Percentiles rank a stretch among this genome's conserved stretches.
These are phyloP conservation scores for Lactarius sanguifluus DNA, from an alignment of 768 basidiomycete species.

Conservation along the genomic window DNA sequence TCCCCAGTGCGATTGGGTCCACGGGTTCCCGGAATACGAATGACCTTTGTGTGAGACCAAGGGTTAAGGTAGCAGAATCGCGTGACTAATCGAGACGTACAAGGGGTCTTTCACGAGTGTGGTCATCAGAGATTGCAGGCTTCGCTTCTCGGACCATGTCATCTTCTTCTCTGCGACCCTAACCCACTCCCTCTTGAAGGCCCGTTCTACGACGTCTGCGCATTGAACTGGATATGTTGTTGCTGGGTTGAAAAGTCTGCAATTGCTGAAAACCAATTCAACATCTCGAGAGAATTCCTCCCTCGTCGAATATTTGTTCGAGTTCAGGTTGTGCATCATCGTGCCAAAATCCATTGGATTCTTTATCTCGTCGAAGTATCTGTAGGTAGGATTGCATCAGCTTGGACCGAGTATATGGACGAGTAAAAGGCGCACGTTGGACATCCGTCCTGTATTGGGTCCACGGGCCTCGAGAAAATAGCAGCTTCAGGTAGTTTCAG, in stretches of 20 bases:
- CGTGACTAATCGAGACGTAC: constrained; percentile 42
- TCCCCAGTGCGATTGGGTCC: constrained; percentile 78
- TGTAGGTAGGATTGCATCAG: constrained; percentile 37
- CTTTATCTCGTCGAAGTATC: constrained; percentile 89
- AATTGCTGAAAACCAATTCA: constrained; percentile 84
- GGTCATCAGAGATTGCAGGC: constrained; percentile 67
- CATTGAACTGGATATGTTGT: constrained; percentile 70
- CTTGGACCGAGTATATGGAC: background rate
- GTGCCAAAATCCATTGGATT: constrained; percentile 95
- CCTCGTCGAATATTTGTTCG: constrained; percentile 73
- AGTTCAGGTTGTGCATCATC: constrained; percentile 63
- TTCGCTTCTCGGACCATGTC: constrained; percentile 75
- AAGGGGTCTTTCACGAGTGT: constrained; percentile 65
- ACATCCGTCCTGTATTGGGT: constrained; percentile 79
- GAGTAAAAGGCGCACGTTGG: constrained; percentile 67
- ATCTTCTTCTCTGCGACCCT: constrained; percentile 73
- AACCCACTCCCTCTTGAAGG: constrained; percentile 84
- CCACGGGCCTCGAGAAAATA: constrained; percentile 81
- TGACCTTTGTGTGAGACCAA: constrained; percentile 44
- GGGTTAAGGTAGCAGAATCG: background rate
- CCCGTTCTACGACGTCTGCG: constrained; percentile 71
- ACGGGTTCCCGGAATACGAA: constrained; percentile 83
- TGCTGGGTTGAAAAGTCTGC: constrained; percentile 88
- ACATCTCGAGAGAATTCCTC: constrained; percentile 79
- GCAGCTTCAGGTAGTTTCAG: constrained; percentile 61